These are phyloP conservation scores for Aspergillus campestris DNA, from an alignment of 495 filamentous ascomycete genomes.

Conservation along the genomic window DNA sequence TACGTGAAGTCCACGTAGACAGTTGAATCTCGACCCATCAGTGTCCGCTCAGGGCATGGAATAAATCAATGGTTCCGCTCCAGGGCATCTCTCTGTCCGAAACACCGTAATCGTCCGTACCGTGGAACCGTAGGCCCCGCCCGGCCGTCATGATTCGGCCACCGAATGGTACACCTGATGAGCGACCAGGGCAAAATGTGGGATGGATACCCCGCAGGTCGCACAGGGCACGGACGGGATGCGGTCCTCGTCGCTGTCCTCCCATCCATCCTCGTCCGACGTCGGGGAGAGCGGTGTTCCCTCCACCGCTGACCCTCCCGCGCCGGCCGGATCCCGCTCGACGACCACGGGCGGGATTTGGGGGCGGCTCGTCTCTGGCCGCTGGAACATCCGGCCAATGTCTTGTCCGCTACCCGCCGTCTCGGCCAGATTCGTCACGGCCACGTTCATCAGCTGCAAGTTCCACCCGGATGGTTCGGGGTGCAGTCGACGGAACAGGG, in stretches of 20 bases:
- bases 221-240: slow-evolving; percentile 39
- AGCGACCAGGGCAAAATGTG: slow-evolving; percentile 62
- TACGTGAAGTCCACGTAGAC: no score
- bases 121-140: no score
- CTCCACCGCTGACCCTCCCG: slow-evolving; percentile 1
- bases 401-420: slow-evolving; percentile 47
- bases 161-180: slow-evolving; percentile 61
- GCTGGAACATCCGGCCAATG: slow-evolving; percentile 61
- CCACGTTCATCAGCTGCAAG: slow-evolving; percentile 75
- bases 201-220: slow-evolving; percentile 56
- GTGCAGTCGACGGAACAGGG: slow-evolving; percentile 67
- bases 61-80: no score
- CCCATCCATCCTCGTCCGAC: slow-evolving; percentile 31
- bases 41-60: no score
- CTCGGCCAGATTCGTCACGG: slow-evolving; percentile 75
- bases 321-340: slow-evolving; percentile 9
- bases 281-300: background rate
- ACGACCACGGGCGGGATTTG: slow-evolving; percentile 7
- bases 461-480: slow-evolving; percentile 64
- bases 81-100: no score
- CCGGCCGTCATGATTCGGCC: background rate
- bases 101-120: no score
- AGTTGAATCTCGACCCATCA: no score
- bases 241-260: slow-evolving; percentile 37
- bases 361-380: slow-evolving; percentile 56